A percentile compares a stretch with the other conserved stretches of the same genome.
phyloP scores from a whole-genome alignment of 306 rosid genomes.

The Clitoria ternatea region DNA sequence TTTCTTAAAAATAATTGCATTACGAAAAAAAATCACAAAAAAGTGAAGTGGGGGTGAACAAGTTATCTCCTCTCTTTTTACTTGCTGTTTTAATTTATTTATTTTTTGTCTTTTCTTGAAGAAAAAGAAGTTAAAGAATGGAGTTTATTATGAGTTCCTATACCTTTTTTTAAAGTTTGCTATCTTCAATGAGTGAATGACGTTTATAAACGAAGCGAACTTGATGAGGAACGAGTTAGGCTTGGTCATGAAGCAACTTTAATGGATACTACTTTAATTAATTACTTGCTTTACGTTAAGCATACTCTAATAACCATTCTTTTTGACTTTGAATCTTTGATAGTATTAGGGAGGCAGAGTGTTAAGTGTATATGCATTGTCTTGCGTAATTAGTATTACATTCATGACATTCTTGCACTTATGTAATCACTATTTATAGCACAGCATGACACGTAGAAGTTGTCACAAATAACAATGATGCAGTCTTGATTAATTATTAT shows the following conservation, averaged over 20 bases:
- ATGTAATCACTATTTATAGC: not conserved
- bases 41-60: not conserved
- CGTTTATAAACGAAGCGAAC: conserved; percentile 27
- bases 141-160: not conserved
- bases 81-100: not conserved
- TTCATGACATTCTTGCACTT: not conserved
- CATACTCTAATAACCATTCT: conserved; percentile 17
- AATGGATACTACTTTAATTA: conserved; percentile 29
- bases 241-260: conserved; percentile 43
- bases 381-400: not conserved
- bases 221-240: conserved; percentile 32
- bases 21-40: no score
- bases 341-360: no score
- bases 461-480: not conserved
- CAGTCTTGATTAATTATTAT: not conserved
- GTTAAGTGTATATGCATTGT: not conserved
- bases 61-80: not conserved
- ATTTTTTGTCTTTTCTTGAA: not conserved
- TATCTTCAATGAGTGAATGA: conserved; percentile 11
- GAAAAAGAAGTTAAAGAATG: conserved; percentile 5
- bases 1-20: no score
- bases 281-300: conserved; percentile 43
- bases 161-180: conserved; percentile 10
- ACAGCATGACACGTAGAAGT: not conserved
- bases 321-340: conserved; percentile 35